phyloP scores from a whole-genome alignment of 2,329 filamentous ascomycete genomes.

The Pleoardoris graminearum region DNA sequence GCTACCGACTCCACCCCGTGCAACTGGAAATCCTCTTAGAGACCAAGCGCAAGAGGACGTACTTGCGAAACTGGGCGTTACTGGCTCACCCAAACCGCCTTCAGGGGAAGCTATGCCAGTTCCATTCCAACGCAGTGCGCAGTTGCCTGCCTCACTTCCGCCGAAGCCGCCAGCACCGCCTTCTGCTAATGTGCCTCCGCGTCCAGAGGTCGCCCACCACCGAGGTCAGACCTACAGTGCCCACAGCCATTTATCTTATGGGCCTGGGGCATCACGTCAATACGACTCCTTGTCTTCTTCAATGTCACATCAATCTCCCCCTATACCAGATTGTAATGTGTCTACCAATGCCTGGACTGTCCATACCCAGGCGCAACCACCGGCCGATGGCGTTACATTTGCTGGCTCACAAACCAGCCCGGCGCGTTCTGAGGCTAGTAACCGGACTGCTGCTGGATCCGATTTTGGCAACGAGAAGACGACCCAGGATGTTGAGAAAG shows the following conservation, averaged over 20 bases:
- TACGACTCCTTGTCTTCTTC: conserved; percentile 33
- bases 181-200: conserved; percentile 11
- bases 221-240: conserved; percentile 30
- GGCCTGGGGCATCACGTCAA: conserved; percentile 23
- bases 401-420: conserved; percentile 34
- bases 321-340: conserved; percentile 24
- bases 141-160: conserved; percentile 17
- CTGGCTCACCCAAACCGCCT: conserved; percentile 42
- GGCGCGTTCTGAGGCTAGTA: conserved; percentile 40
- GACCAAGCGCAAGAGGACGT: conserved; percentile 42
- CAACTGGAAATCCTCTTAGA: conserved; percentile 8
- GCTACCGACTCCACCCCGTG: conserved; percentile 8
- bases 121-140: conserved; percentile 17
- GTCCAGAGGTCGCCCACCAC: conserved; percentile 18
- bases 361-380: conserved; percentile 16
- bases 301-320: conserved; percentile 20
- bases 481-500: conserved; percentile 16
- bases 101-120: conserved; percentile 26
- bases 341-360: conserved; percentile 31
- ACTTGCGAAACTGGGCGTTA: conserved; percentile 43
- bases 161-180: conserved; percentile 22
- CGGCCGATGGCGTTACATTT: conserved; percentile 13
- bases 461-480: conserved; percentile 38
- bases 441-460: conserved; percentile 39
- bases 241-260: conserved; percentile 16